These are phyloP conservation scores for Trichosporon inkin DNA, from an alignment of 1,284 basidiomycete species.

Conservation along the genomic window DNA sequence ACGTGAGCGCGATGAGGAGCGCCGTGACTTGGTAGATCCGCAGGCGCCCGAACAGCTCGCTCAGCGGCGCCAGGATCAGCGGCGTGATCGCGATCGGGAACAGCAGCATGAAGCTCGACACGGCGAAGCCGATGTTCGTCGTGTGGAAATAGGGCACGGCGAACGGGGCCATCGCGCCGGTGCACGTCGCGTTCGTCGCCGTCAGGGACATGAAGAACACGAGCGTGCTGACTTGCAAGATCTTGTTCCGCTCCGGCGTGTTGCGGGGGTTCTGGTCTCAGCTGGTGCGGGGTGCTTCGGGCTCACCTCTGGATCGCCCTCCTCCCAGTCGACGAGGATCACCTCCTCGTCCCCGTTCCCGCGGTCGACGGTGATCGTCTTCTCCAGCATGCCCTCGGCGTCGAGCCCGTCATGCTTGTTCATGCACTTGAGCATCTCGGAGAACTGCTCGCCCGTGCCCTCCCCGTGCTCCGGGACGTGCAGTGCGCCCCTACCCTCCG, in stretches of 20 bases:
- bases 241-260: constrained; percentile 32
- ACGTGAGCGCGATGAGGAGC: constrained; percentile 37
- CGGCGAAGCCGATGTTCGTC: constrained; percentile 25
- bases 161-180: constrained; percentile 30
- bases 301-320: constrained; percentile 39
- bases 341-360: constrained; percentile 32
- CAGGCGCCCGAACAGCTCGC: constrained; percentile 43
- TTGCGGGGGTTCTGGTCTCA: constrained; percentile 42
- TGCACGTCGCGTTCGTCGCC: constrained; percentile 30
- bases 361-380: constrained; percentile 11
- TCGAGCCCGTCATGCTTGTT: background rate
- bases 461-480: background rate
- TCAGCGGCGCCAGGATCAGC: constrained; percentile 43
- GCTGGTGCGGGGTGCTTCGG: background rate
- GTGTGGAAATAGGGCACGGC: constrained; percentile 34
- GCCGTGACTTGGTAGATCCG: constrained; percentile 42
- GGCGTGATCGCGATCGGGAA: constrained; percentile 40
- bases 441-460: background rate
- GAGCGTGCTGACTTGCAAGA: constrained; percentile 25
- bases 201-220: constrained; percentile 32
- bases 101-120: constrained; percentile 32
- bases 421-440: constrained; percentile 1
- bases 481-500: background rate
- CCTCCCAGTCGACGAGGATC: constrained; percentile 38
- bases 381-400: constrained; percentile 17